Percentiles rank a stretch among this genome's conserved stretches.
Conservation (phyloP, 2,329 filamentous ascomycete species). For the Amphichorda felina region DNA sequence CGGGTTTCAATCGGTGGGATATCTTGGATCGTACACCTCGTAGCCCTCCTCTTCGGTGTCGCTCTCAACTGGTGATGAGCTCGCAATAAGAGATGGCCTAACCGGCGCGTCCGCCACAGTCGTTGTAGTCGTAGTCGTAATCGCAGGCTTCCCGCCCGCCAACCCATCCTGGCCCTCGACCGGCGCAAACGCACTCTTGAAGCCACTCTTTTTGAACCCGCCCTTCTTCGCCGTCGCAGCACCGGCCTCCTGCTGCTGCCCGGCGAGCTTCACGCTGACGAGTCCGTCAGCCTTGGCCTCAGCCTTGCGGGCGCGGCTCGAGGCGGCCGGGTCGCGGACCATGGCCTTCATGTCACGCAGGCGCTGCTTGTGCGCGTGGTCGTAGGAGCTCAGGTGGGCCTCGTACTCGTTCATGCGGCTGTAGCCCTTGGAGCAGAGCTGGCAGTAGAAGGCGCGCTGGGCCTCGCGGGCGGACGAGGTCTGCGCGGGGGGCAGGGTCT, state of each 20-base stretch:
- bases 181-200: slow-evolving; percentile 63
- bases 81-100: slow-evolving; percentile 11
- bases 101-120: slow-evolving; percentile 9
- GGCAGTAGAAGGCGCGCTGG: slow-evolving; percentile 71
- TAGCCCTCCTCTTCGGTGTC: slow-evolving; percentile 63
- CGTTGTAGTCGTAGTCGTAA: slow-evolving; percentile 21
- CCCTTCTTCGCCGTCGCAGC: slow-evolving; percentile 39
- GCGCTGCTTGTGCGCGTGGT: slow-evolving; percentile 88
- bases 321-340: slow-evolving; percentile 57
- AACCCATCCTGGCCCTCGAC: slow-evolving; percentile 21
- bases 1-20: slow-evolving; percentile 43
- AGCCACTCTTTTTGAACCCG: slow-evolving; percentile 72
- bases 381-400: slow-evolving; percentile 85
- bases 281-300: slow-evolving; percentile 60
- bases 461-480: slow-evolving; percentile 61
- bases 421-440: slow-evolving; percentile 88
- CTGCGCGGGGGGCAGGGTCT: slow-evolving; percentile 45
- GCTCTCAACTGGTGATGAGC: slow-evolving; percentile 31
- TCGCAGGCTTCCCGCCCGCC: slow-evolving; percentile 12
- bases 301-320: slow-evolving; percentile 52
- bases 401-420: slow-evolving; percentile 93
- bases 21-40: slow-evolving; percentile 51
- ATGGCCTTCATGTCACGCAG: slow-evolving; percentile 82
- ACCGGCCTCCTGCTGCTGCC: slow-evolving; percentile 10
- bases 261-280: slow-evolving; percentile 52